Evolutionary conservation across 2,329 filamentous ascomycete species (phyloP), one percentile per base, ranked within the genome.

Genomic region (Fusarium chlamydosporum): DNA sequence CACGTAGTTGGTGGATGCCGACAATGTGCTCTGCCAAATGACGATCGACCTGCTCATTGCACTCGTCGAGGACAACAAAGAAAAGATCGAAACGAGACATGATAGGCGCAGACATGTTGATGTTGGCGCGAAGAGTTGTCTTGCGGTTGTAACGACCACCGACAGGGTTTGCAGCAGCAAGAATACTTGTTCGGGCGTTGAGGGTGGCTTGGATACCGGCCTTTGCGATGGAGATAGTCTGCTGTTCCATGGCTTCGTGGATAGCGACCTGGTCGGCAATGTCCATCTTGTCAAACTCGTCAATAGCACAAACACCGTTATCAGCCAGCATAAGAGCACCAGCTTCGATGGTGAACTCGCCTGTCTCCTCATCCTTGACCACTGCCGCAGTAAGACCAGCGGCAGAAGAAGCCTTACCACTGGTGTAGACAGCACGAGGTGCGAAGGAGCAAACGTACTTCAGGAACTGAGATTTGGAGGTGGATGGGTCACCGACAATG

Each of bases 221-320:
- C 82, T 99, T 99, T 63, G 96, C 95, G 75, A 99, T 99, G 10
- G 94, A 97, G 71, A 99, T 99, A 7, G 96, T 99, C 81, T 99
- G 96, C 83, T 99, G 96, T 87, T 99, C 96, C 96, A 99, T 99
- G 62, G 96, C 96, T 88, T 99, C 96, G 86, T 99, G 96, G 76
- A 99, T 99, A 70, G 96, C 96, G 56, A 99, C 96, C 82, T 99
- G 96, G 78, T 99, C 96, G 53, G 84, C 89, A 66, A 99, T 92
- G 75, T 99, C 96, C 96, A 99, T 99, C 84, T 99, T 99, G 88
- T 99, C 96, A 74, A 99, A 99, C 78, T 99, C 96, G 77, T 99
- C 96, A 77, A 99, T 99, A 62, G 94, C 94, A 80, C 96, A 99
- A 74, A 98, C 96, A 55, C 96, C 96, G 72, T 97, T 97, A 76